Percentiles rank a stretch among this genome's conserved stretches.
phyloP scores from a whole-genome alignment of 495 filamentous ascomycete species.

The Xylaria curta region DNA sequence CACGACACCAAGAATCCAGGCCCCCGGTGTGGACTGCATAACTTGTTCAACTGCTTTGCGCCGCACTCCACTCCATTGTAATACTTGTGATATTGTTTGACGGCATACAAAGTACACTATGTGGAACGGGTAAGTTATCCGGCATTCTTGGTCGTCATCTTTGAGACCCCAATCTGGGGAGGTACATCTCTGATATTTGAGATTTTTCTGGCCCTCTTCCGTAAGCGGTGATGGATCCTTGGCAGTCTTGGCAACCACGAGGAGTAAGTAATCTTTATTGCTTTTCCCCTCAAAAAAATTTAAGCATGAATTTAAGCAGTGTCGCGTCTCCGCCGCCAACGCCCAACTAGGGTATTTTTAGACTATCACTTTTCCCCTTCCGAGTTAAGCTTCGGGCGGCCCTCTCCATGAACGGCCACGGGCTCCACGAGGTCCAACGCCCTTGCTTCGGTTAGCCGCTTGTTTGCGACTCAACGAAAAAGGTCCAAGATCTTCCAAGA shows the following conservation, averaged over 20 bases:
- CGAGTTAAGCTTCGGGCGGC: slow-evolving; percentile 23
- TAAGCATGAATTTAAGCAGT: slow-evolving; percentile 60
- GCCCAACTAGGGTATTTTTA: slow-evolving; percentile 24
- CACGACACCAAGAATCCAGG: slow-evolving; percentile 24
- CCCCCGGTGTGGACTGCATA: slow-evolving; percentile 1
- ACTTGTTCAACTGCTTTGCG: neutral
- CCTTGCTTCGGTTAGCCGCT: slow-evolving; percentile 16
- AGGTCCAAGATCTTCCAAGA: slow-evolving; percentile 15
- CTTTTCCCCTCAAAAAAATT: slow-evolving; percentile 33
- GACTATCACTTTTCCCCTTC: slow-evolving; percentile 15
- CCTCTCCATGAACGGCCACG: slow-evolving; percentile 17
- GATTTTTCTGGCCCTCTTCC: slow-evolving; percentile 13
- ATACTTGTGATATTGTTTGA: slow-evolving; percentile 4
- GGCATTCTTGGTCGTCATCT: slow-evolving; percentile 5
- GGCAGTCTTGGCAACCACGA: slow-evolving; percentile 44
- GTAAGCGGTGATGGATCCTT: slow-evolving; percentile 27
- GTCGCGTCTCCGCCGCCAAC: slow-evolving; percentile 24
- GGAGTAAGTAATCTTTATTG: slow-evolving; percentile 25
- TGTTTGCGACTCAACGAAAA: slow-evolving; percentile 20
- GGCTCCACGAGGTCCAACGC: neutral
- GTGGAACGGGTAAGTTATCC: slow-evolving; percentile 20
- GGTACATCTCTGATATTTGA: slow-evolving; percentile 22
- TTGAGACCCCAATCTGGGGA: slow-evolving; percentile 5
- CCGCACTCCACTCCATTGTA: slow-evolving; percentile 2
- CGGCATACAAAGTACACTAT: slow-evolving; percentile 2